These are phyloP conservation scores for Micractinium sp. DNA, from an alignment of 139 green algal genomes.

Conservation along the genomic window DNA sequence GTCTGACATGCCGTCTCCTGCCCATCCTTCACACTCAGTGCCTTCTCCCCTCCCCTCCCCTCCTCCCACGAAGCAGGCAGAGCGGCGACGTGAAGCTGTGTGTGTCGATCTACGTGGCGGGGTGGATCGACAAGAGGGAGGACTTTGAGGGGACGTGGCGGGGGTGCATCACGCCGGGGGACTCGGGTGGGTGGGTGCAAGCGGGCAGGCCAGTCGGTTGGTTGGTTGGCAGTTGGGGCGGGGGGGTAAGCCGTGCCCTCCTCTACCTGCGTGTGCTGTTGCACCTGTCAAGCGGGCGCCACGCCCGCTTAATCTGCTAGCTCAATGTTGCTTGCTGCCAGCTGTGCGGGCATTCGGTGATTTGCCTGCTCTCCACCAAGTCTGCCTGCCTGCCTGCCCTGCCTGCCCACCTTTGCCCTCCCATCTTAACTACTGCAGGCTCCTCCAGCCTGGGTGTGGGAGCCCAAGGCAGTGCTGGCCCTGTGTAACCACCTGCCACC, in stretches of 20 bases:
- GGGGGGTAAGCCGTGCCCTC: too few relatives aligned
- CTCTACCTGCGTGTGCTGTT: too few relatives aligned
- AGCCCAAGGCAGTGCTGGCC: too few relatives aligned
- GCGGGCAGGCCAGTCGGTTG: not conserved
- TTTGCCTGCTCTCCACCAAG: too few relatives aligned
- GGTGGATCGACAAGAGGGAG: constrained; percentile 59
- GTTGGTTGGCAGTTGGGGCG: not conserved
- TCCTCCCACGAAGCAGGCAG: constrained; percentile 14
- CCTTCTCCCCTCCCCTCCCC: not conserved
- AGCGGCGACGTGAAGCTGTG: constrained; percentile 54
- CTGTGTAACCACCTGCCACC: too few relatives aligned
- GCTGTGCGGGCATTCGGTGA: too few relatives aligned
- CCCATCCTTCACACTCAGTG: not conserved
- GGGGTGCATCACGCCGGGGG: not conserved
- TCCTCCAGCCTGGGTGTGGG: too few relatives aligned
- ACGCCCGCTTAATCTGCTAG: too few relatives aligned
- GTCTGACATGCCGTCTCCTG: not conserved
- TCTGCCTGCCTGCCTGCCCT: not conserved
- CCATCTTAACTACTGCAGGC: too few relatives aligned
- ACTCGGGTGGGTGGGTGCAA: not conserved
- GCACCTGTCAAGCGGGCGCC: too few relatives aligned
- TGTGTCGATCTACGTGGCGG: constrained; percentile 68
- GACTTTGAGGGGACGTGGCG: constrained; percentile 77
- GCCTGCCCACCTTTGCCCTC: too few relatives aligned
- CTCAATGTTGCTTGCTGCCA: too few relatives aligned